A percentile compares a stretch with the other conserved stretches of the same genome.
Conservation (phyloP, 2,329 filamentous ascomycete genomes). For the Fusarium luffae region DNA sequence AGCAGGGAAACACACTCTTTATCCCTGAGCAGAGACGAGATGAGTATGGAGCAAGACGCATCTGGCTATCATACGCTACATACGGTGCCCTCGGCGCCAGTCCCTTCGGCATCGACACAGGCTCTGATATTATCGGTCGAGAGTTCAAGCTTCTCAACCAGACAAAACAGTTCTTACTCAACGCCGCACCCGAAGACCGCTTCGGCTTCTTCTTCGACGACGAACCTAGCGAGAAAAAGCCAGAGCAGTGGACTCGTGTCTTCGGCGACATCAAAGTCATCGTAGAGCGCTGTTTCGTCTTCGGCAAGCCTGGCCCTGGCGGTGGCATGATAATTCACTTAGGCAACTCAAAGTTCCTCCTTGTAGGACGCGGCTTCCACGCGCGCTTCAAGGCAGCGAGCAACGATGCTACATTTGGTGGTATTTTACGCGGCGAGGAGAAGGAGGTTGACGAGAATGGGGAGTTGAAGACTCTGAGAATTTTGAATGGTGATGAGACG, state of each 20-base stretch:
- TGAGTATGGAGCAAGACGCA: constrained; percentile 55
- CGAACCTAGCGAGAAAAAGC: constrained; percentile 34
- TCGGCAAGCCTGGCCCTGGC: constrained; percentile 53
- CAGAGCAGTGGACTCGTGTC: constrained; percentile 44
- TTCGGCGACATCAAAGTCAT: constrained; percentile 51
- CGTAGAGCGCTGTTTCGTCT: constrained; percentile 54
- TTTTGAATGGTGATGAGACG: constrained; percentile 56
- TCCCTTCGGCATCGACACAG: constrained; percentile 56
- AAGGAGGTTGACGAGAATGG: constrained; percentile 52
- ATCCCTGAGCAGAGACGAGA: constrained; percentile 65
- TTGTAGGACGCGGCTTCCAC: constrained; percentile 54
- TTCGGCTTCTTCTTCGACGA: constrained; percentile 56
- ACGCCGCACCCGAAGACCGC: constrained; percentile 46
- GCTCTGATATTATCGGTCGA: constrained; percentile 45
- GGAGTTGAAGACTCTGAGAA: constrained; percentile 47
- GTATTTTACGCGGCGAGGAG: constrained; percentile 52
- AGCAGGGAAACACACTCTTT: constrained; percentile 58
- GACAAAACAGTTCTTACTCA: constrained; percentile 43
- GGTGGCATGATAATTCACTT: constrained; percentile 54
- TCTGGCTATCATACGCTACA: constrained; percentile 56
- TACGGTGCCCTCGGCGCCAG: constrained; percentile 53
- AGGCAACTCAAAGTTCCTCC: constrained; percentile 50
- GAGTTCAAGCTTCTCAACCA: constrained; percentile 49
- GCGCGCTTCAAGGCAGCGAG: constrained; percentile 48
- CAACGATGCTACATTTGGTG: constrained; percentile 51